Conservation (phyloP, 805 yeast species). For the Teunomyces tritomae region DNA sequence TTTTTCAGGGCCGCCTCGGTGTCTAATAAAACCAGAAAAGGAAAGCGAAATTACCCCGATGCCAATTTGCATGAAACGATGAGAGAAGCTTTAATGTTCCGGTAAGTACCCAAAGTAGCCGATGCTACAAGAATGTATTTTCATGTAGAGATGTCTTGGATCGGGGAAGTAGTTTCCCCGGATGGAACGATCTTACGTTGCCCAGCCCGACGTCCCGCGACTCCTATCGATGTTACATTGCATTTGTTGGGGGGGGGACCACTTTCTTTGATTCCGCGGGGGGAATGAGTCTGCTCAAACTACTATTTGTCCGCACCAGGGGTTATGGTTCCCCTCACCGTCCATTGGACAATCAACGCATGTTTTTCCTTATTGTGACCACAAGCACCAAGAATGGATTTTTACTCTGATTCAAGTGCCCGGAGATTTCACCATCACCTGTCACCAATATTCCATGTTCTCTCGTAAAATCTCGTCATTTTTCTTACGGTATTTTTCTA, state of each 20-base stretch:
- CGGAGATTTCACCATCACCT: background rate
- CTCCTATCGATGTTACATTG: background rate
- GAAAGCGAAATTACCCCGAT: no score
- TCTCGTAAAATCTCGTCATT: background rate
- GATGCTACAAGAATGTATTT: no score
- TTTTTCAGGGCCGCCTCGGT: background rate
- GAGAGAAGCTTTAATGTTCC: no score
- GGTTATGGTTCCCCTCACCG: background rate
- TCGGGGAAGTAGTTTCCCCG: background rate
- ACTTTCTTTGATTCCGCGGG: background rate
- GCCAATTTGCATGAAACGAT: no score
- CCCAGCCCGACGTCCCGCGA: background rate
- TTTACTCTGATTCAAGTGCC: no score
- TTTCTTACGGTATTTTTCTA: background rate
- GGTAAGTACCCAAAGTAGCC: no score
- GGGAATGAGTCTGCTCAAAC: background rate
- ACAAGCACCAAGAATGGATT: no score
- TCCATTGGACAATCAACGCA: background rate
- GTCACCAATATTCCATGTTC: background rate
- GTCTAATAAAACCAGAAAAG: no score
- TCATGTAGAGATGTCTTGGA: background rate
- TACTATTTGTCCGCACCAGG: background rate
- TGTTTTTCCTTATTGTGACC: background rate
- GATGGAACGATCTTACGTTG: background rate
- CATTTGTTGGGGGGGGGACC: conserved; percentile 3